phyloP scores from a whole-genome alignment of 768 basidiomycete genomes.

The Podaxis pistillaris region DNA sequence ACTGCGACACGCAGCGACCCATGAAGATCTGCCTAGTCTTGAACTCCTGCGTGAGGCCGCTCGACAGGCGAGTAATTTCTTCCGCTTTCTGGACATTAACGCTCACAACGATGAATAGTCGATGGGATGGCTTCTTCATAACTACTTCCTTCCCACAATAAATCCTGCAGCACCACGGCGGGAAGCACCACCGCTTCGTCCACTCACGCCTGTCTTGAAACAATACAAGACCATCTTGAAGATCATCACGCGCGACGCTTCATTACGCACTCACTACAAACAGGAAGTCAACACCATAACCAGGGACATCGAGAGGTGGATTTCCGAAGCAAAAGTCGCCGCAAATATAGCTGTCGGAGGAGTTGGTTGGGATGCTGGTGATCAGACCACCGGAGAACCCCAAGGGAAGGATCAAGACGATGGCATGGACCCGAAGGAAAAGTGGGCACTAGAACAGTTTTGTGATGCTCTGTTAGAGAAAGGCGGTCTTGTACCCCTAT shows the following conservation, averaged over 20 bases:
- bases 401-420: constrained; percentile 14
- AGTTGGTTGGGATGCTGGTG: constrained; percentile 44
- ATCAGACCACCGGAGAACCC: constrained; percentile 19
- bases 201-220: constrained; percentile 66
- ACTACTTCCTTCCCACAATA: constrained; percentile 81
- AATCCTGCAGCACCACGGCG: constrained; percentile 43
- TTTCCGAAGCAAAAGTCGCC: constrained; percentile 68
- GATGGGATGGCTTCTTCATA: constrained; percentile 77
- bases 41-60: constrained; percentile 76
- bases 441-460: constrained; percentile 66
- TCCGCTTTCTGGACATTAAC: constrained; percentile 7
- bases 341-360: constrained; percentile 48
- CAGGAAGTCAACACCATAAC: constrained; percentile 47
- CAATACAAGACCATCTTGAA: constrained; percentile 73
- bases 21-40: constrained; percentile 89
- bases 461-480: constrained; percentile 65
- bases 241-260: constrained; percentile 59
- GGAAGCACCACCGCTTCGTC: constrained; percentile 40
- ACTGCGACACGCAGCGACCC: constrained; percentile 91
- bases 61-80: constrained; percentile 48
- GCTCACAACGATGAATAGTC: constrained; percentile 43
- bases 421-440: constrained; percentile 50
- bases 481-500: constrained; percentile 78
- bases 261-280: constrained; percentile 50
- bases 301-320: constrained; percentile 75